Base-by-base conservation (phyloP, 257 asterid species). In the Lavandula angustifolia region DNA sequence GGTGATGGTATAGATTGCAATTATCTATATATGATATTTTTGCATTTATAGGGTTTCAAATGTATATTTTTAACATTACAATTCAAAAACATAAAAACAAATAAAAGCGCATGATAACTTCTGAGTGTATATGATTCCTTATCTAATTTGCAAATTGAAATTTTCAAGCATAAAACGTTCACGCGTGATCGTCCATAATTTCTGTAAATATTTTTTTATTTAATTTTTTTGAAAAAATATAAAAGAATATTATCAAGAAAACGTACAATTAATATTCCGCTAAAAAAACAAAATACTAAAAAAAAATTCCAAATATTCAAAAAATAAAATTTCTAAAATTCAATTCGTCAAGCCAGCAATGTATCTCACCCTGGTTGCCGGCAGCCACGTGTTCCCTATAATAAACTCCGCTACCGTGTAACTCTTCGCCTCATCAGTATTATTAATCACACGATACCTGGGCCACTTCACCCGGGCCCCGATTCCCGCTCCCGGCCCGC, bases 401-500 rank as follows among this genome's bases (percentile, higher is more conserved):
- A 81, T 73, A 16, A 81, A 78, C 69, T 69, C 52, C 0, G 81
- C 79, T 73, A 79, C 86, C 0, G 87, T 84, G 34, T 54, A 83
- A 1, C 22, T 12, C 11, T 49, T 50, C 0, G 82, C 89, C 46
- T 71, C 51, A 3, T 65, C 68, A 0, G 78, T 29, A 58, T 71
- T 78, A 27, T 61, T 84, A 3, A 78, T 22, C 0, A 62, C 66
- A 54, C 49, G 87, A 14, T 71, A 81, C 8, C 90, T 87, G 13
- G 87, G 74, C 90, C 90, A 84, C 0, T 74, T 70, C 0, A 84
- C 85, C 62, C 90, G 77, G 34, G 54, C 64, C 7, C 74, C 75
- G 73, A 76, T 53, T 2, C 82, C 78, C 11, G 83, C 78, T 10
- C 87, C 85, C 1, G 82, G 78, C 51, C 90, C 90, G 63, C n/a